Evolutionary conservation across 352 stramenopile genomes (phyloP), one percentile per base, ranked within the genome.

Genomic region (Aphanomyces invadans): DNA sequence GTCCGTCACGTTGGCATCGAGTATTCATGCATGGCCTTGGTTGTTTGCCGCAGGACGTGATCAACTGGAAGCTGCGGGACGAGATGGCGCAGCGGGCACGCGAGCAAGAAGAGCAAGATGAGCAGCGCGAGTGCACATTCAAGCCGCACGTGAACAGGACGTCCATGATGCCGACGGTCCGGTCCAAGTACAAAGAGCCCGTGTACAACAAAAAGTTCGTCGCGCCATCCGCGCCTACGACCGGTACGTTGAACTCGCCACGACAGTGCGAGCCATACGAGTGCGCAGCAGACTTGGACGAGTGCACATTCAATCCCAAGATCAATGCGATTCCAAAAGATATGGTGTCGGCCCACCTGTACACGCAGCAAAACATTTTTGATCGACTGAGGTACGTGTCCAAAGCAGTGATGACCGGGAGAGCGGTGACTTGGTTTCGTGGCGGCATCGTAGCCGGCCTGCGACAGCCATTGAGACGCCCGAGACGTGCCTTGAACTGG

Each of bases 341-440:
- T 39, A 92, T 94, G 84, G 72, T 88, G 17, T 90, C 83, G 3
- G 86, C 86, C 0, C 86, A 94, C 63, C 73, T 92, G 52, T 92
- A 94, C 42, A 70, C 92, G 38, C 79, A 90, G 66, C 81, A 94
- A 63, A 87, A 94, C 57, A 91, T 94, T 56, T 91, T 88, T 72
- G 81, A 91, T 48, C 81, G 83, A 1, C 74, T 94, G 23, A 94
- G 84, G 49, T 57, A 36, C 49, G 12, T 31, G 0, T 19, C 12
- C 3, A 3, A n/a, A 19, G 4, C 5, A 5, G 48, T 32, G 19
- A 56, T n/a, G 26, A 32, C 1, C 17, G 12, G 19, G 2, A 1
- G 10, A 53, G 21, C 11, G n/a, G 45, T 3, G 15, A 48, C 2
- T 42, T 42, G 36, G 15, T 15, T 42, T 42, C 36, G 7, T 15